A percentile compares a stretch with the other conserved stretches of the same genome.
These are phyloP conservation scores for Gossypium thurberi DNA, from an alignment of 345 rosid genomes.

Conservation along the genomic window DNA sequence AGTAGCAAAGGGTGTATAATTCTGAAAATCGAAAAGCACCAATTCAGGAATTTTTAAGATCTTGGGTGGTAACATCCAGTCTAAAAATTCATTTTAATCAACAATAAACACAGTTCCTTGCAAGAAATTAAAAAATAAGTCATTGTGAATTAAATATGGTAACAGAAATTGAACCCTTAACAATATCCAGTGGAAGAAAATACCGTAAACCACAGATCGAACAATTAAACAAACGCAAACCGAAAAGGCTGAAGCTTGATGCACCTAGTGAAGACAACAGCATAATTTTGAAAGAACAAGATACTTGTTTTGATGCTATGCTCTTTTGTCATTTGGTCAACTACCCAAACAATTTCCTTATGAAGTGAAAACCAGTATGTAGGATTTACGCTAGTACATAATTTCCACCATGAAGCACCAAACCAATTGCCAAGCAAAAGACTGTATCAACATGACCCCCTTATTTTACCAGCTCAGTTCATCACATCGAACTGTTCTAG, in stretches of 20 bases:
- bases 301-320: background rate
- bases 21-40: background rate
- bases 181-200: background rate
- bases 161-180: background rate
- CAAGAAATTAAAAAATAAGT: background rate
- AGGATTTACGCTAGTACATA: background rate
- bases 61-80: background rate
- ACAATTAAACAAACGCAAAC: background rate
- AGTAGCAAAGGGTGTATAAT: too few species aligned
- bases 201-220: background rate
- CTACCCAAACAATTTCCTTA: background rate
- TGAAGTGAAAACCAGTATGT: background rate
- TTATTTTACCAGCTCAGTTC: background rate
- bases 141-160: background rate
- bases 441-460: background rate
- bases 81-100: background rate
- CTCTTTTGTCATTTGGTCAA: background rate
- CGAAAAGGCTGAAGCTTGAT: background rate
- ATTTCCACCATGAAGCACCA: background rate
- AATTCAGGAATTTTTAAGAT: background rate
- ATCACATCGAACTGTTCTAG: background rate
- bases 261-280: background rate
- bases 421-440: background rate
- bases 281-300: background rate
- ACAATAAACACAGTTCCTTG: background rate